phyloP scores from a whole-genome alignment of 768 basidiomycete genomes.

The Cystobasidiopsis lactophilus region DNA sequence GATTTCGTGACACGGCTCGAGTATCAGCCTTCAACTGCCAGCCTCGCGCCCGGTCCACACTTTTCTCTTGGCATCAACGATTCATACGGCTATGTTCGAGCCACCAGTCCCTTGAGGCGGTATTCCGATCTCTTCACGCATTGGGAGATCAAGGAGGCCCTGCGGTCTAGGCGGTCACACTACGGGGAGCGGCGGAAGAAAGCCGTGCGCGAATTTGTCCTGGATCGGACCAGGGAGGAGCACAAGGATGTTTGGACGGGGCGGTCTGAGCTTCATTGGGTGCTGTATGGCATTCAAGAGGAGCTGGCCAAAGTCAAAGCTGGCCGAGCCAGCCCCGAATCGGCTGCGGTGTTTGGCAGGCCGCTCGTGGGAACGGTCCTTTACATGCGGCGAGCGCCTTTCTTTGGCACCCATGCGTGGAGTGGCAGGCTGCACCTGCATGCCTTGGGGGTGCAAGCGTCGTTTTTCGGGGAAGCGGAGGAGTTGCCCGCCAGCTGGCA shows the following conservation, averaged over 20 bases:
- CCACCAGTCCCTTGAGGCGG: constrained; percentile 70
- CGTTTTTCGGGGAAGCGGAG: no score
- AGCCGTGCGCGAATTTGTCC: not conserved
- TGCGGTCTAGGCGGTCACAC: not conserved
- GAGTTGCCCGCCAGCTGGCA: no score
- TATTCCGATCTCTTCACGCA: constrained; percentile 61
- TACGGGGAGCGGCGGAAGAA: not conserved
- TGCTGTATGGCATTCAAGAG: not conserved
- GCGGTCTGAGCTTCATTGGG: not conserved
- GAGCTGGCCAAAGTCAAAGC: not conserved
- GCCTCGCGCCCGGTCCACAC: constrained; percentile 35
- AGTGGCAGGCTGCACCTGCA: no score
- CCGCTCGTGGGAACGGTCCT: no score
- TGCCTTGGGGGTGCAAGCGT: no score
- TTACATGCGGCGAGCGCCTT: no score
- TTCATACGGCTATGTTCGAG: constrained; percentile 57
- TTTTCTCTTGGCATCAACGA: constrained; percentile 44
- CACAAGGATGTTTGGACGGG: not conserved
- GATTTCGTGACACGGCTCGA: constrained; percentile 31
- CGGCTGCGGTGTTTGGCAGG: not conserved
- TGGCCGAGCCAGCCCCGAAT: not conserved
- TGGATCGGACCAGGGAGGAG: not conserved
- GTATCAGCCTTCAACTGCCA: constrained; percentile 8
- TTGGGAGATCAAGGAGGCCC: constrained; percentile 64
- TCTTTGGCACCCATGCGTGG: no score